phyloP scores from a whole-genome alignment of 176 grass and related monocot species.

The Lolium multiflorum region DNA sequence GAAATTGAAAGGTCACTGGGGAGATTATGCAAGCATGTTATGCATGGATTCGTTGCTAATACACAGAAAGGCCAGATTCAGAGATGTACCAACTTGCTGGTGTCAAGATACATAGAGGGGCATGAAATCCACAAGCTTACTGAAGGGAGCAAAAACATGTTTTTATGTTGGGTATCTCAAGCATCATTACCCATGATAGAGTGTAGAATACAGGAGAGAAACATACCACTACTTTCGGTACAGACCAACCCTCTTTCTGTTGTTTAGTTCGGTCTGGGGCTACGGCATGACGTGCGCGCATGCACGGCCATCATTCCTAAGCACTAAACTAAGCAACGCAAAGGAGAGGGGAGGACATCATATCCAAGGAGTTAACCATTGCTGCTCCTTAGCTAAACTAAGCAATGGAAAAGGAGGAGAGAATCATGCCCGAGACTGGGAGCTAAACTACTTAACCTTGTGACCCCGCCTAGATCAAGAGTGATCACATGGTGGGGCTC shows the following conservation, averaged over 20 bases:
- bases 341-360: slow-evolving; percentile 18
- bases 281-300: slow-evolving; percentile 42
- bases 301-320: slow-evolving; percentile 54
- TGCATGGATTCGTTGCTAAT: background rate
- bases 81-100: no score
- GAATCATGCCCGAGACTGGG: background rate
- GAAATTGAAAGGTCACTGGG: no score
- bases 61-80: background rate
- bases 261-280: slow-evolving; percentile 18
- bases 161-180: slow-evolving; percentile 32
- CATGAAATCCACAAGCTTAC: background rate
- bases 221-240: slow-evolving; percentile 15
- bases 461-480: slow-evolving; percentile 51
- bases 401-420: slow-evolving; percentile 5
- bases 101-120: no score
- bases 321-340: slow-evolving; percentile 41
- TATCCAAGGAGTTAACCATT: slow-evolving; percentile 17
- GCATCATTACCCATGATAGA: background rate
- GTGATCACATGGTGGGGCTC: slow-evolving; percentile 81
- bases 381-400: background rate
- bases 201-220: background rate
- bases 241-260: slow-evolving; percentile 17
- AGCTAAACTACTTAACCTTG: slow-evolving; percentile 49
- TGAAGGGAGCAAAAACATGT: background rate
- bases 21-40: background rate